A percentile compares a stretch with the other conserved stretches of the same genome.
These are phyloP conservation scores for Gelatoporia subvermispora DNA, from an alignment of 768 basidiomycete genomes.

Conservation along the genomic window DNA sequence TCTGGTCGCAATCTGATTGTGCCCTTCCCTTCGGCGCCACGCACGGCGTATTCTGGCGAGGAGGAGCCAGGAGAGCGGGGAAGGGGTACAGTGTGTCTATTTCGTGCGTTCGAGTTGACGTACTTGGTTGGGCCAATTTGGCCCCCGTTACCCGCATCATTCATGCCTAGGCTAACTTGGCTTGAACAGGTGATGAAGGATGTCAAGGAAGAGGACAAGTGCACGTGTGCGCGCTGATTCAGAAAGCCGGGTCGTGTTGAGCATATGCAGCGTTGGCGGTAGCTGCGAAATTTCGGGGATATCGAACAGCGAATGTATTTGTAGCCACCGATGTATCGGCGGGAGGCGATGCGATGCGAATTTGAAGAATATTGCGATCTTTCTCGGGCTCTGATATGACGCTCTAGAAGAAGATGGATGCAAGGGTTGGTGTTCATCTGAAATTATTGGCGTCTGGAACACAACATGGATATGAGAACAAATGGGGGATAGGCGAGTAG, in stretches of 20 bases:
- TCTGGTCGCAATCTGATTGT: constrained; percentile 1
- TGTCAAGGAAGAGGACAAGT: constrained; percentile 47
- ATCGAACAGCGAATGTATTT: constrained; percentile 5
- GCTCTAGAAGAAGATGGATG: too few species aligned
- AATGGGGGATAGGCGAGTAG: neutral
- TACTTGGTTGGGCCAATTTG: neutral
- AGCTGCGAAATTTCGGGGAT: constrained; percentile 15
- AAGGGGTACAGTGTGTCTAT: neutral
- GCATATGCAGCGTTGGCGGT: neutral
- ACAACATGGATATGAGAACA: too few species aligned
- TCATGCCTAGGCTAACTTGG: neutral
- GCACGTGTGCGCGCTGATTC: constrained; percentile 33
- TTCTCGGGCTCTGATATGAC: too few species aligned
- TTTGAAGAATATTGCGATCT: neutral
- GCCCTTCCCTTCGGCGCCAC: neutral
- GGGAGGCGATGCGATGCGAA: neutral
- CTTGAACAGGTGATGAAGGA: constrained; percentile 40
- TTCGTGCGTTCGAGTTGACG: constrained; percentile 3
- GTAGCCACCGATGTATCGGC: constrained; percentile 1
- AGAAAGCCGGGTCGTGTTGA: neutral
- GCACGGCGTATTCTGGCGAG: neutral
- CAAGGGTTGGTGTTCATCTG: too few species aligned
- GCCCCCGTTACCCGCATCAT: neutral
- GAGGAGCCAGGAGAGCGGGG: neutral
- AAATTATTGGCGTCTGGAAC: too few species aligned